A percentile compares a stretch with the other conserved stretches of the same genome.
These are phyloP conservation scores for Picea abies DNA, from an alignment of 83 land plant genomes.

Conservation along the genomic window DNA sequence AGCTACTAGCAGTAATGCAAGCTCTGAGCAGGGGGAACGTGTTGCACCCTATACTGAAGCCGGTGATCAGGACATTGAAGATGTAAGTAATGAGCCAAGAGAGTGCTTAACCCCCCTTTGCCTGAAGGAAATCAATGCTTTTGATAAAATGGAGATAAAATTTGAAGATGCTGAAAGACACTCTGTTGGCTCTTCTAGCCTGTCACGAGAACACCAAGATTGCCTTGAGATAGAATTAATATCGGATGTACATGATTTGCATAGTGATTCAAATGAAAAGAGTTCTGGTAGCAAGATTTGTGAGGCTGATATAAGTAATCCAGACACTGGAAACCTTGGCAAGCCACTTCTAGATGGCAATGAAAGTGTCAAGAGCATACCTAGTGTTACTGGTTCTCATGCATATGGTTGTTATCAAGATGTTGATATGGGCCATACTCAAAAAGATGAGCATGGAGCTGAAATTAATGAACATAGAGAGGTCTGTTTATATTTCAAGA, in stretches of 20 bases:
- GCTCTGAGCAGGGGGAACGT: background rate
- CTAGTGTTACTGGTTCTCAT: background rate
- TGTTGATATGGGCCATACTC: background rate
- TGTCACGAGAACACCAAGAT: background rate
- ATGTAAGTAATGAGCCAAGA: background rate
- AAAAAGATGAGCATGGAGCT: background rate
- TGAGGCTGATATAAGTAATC: background rate
- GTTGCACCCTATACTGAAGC: background rate
- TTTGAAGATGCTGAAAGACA: background rate
- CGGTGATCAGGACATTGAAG: background rate
- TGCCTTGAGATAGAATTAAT: too few species aligned
- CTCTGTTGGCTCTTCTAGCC: background rate
- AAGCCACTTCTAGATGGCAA: background rate
- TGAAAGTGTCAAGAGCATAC: background rate
- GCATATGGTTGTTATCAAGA: background rate
- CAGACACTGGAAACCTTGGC: background rate
- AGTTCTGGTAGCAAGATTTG: background rate
- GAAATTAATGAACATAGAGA: background rate
- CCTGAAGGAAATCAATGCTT: background rate
- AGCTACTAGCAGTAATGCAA: background rate
- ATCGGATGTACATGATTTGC: background rate
- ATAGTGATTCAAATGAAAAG: background rate
- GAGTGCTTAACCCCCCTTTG: background rate
- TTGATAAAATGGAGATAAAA: background rate
- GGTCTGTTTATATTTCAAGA: background rate